Evolutionary conservation across 2,329 filamentous ascomycete species (phyloP).

Genomic region (Monosporascus sp.): DNA sequence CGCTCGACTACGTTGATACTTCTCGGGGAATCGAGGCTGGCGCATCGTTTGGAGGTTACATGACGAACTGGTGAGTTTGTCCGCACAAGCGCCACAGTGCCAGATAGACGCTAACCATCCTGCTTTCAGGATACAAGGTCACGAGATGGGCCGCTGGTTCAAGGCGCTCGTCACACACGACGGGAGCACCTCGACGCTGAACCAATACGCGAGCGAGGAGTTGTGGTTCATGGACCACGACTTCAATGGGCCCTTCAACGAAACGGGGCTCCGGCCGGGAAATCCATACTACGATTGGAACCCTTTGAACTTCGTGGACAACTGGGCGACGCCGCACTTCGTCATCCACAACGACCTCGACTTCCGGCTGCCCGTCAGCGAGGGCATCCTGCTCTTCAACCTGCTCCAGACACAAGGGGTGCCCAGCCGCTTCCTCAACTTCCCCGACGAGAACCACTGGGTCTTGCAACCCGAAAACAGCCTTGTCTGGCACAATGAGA

Average conservation of each 20-base stretch:
- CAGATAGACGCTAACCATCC: background rate
- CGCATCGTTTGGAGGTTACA: slow-evolving; percentile 50
- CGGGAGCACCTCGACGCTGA: slow-evolving; percentile 31
- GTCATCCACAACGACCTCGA: slow-evolving; percentile 65
- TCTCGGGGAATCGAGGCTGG: slow-evolving; percentile 44
- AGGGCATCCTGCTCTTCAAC: slow-evolving; percentile 65
- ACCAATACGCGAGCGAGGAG: slow-evolving; percentile 29
- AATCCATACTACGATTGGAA: slow-evolving; percentile 44
- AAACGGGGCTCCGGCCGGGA: slow-evolving; percentile 29
- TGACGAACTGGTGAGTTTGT: slow-evolving; percentile 42
- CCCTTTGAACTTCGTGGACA: slow-evolving; percentile 38
- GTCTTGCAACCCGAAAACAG: slow-evolving; percentile 65
- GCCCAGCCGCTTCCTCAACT: slow-evolving; percentile 61
- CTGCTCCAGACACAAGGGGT: slow-evolving; percentile 59
- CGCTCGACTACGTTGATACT: slow-evolving; percentile 45
- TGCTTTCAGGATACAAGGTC: slow-evolving; percentile 41
- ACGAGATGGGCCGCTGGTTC: slow-evolving; percentile 48
- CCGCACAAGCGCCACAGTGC: background rate
- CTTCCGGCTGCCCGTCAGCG: slow-evolving; percentile 60
- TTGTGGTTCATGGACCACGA: slow-evolving; percentile 34
- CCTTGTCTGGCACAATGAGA: slow-evolving; percentile 62
- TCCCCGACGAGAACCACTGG: slow-evolving; percentile 71
- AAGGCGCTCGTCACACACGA: slow-evolving; percentile 53
- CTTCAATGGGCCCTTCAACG: slow-evolving; percentile 43
- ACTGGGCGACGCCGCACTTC: slow-evolving; percentile 65